Evolutionary conservation across 2,329 filamentous ascomycete species (phyloP).

Genomic region (Phyllosticta citribraziliensis): DNA sequence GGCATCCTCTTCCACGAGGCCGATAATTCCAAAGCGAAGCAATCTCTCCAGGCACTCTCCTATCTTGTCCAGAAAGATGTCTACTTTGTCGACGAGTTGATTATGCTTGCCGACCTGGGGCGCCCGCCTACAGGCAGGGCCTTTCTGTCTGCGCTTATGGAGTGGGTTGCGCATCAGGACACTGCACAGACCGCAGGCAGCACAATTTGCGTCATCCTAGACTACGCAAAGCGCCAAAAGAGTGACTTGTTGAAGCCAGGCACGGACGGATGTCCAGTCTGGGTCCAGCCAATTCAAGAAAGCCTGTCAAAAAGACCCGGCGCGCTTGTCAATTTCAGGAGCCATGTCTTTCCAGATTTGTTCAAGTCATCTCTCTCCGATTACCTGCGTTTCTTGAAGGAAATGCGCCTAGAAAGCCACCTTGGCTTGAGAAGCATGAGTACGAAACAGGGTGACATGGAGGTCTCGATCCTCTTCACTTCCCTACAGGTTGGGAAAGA

Average conservation of each 20-base stretch:
- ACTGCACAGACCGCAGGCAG: slow-evolving; percentile 30
- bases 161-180: slow-evolving; percentile 31
- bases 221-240: slow-evolving; percentile 15
- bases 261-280: slow-evolving; percentile 19
- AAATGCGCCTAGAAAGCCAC: slow-evolving; percentile 26
- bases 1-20: slow-evolving; percentile 52
- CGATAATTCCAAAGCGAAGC: slow-evolving; percentile 56
- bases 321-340: slow-evolving; percentile 31
- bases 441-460: slow-evolving; percentile 18
- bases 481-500: slow-evolving; percentile 37
- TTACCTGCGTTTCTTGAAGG: slow-evolving; percentile 31
- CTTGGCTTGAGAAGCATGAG: slow-evolving; percentile 13
- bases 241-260: neutral
- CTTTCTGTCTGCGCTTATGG: slow-evolving; percentile 19
- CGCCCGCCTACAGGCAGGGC: neutral
- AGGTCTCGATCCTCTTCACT: slow-evolving; percentile 23
- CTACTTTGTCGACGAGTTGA: slow-evolving; percentile 31
- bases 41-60: slow-evolving; percentile 57
- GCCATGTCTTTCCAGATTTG: slow-evolving; percentile 38
- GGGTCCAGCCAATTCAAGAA: slow-evolving; percentile 29
- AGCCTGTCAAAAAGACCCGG: slow-evolving; percentile 25
- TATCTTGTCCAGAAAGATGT: slow-evolving; percentile 54
- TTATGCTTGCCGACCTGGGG: slow-evolving; percentile 7
- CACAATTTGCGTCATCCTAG: slow-evolving; percentile 26
- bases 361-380: slow-evolving; percentile 32